A percentile compares a stretch with the other conserved stretches of the same genome.
These are phyloP conservation scores for Penicillium ucsense DNA, from an alignment of 495 filamentous ascomycete species.

Conservation along the genomic window DNA sequence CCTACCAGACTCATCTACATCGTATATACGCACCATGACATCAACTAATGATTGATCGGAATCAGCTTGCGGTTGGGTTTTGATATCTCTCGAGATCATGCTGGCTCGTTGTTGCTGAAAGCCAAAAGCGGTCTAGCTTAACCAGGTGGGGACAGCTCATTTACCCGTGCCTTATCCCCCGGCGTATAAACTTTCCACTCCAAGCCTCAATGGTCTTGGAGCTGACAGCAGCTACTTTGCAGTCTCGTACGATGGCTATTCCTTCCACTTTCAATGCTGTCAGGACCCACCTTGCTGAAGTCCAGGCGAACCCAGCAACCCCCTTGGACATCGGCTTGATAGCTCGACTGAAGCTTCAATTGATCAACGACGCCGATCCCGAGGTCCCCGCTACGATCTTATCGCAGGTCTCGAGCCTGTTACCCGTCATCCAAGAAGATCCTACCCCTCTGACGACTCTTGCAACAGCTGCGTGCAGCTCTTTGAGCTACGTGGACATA, in stretches of 20 bases:
- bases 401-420: conserved; percentile 35
- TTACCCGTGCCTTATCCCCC: neutral
- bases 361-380: conserved; percentile 27
- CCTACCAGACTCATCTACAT: too few relatives aligned
- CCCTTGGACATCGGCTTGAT: conserved; percentile 27
- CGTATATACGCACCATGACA: too few relatives aligned
- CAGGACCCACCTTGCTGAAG: conserved; percentile 24
- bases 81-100: too few relatives aligned
- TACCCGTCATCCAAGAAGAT: conserved; percentile 41
- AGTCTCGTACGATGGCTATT: conserved; percentile 21
- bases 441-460: conserved; percentile 40
- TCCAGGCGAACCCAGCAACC: conserved; percentile 27
- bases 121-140: too few relatives aligned
- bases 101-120: too few relatives aligned
- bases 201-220: neutral
- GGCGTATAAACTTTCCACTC: neutral
- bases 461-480: conserved; percentile 25
- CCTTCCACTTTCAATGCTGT: conserved; percentile 31
- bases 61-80: too few relatives aligned
- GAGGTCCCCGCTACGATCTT: conserved; percentile 31
- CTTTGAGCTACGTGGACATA: conserved; percentile 36
- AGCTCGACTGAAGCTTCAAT: conserved; percentile 33
- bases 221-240: neutral
- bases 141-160: neutral
- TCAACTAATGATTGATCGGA: too few relatives aligned